Base-by-base conservation (phyloP, 331 rosid genomes). In the Quercus lobata region DNA sequence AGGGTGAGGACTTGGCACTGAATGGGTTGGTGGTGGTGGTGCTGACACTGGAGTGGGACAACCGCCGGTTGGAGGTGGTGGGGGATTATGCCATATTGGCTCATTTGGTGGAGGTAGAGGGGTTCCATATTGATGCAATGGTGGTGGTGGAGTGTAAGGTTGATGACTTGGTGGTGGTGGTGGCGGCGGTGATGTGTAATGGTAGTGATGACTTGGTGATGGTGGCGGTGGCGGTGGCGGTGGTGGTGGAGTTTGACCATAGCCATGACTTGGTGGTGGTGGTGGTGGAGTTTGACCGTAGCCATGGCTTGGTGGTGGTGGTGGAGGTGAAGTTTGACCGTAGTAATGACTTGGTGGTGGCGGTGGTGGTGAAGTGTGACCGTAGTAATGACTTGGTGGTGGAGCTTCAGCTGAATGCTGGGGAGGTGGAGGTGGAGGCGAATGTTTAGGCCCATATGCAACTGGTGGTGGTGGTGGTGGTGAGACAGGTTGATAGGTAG, bases 1-100 rank as follows among this genome's bases (percentile, higher is more conserved):
- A 11, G 37, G 71, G 41, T 57, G 73, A 32, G 71, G 56, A 52
- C 34, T 29, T 71, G 78, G 58, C 22, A 35, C 41, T 35, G 41
- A 37, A 37, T 37, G 11, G 46, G 83, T 62, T 19, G 86, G 87
- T 30, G 87, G n/a, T 18, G 65, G 12, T 9, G 82, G 78, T 15
- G 80, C 75, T 60, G 81, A 6, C 30, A 15, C 76, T n/a, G 79
- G 80, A 34, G 41, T 68, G 73, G 18, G 63, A 35, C 88, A 85
- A 4, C 88, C 88, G 2, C 35, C 54, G 77, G 72, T 1, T 1
- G 84, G 63, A 25, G 80, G 69, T 54, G 74, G 82, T 25, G 16
- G 24, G 53, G 46, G 34, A 7, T 34, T 14, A 32, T 32, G 6
- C 53, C 18, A 32, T 69, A 41, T 41, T 41, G 46, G 52, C 18